Evolutionary conservation across 2,329 filamentous ascomycete genomes (phyloP).

Genomic region (Tolypocladium sp.): DNA sequence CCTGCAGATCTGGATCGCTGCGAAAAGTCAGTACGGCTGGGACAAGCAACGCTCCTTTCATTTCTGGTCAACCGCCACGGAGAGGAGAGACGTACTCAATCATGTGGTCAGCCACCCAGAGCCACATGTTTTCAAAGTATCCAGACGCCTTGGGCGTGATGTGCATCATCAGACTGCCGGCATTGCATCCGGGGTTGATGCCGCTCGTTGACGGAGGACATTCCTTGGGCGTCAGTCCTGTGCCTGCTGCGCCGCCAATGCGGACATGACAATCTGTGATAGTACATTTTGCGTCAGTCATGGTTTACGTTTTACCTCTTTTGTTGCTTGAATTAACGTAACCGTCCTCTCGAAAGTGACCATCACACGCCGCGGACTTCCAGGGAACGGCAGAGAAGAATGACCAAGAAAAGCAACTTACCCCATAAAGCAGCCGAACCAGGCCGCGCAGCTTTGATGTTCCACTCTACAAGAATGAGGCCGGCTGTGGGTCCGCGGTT

Average conservation of each 20-base stretch:
- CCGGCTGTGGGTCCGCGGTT: conserved; percentile 57
- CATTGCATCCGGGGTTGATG: conserved; percentile 47
- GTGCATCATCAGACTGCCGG: conserved; percentile 44
- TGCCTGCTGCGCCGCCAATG: conserved; percentile 61
- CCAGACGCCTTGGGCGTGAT: conserved; percentile 36
- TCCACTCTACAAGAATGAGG: conserved; percentile 64
- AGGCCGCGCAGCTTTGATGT: conserved; percentile 4
- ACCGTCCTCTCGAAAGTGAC: too few relatives aligned
- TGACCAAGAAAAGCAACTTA: too few relatives aligned
- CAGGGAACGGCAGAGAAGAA: too few relatives aligned
- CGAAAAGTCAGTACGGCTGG: not conserved
- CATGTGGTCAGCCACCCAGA: conserved; percentile 62
- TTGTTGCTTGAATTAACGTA: too few relatives aligned
- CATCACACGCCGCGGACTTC: too few relatives aligned
- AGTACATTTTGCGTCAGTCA: too few relatives aligned
- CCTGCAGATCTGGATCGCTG: conserved; percentile 15
- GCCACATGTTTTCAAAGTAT: conserved; percentile 48
- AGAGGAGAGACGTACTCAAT: conserved; percentile 6
- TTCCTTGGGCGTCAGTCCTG: conserved; percentile 50
- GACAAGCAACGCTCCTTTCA: not conserved
- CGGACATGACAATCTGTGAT: conserved; percentile 57
- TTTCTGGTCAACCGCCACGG: too few relatives aligned
- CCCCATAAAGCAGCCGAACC: conserved; percentile 35
- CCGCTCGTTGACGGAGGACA: conserved; percentile 38
- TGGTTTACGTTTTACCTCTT: too few relatives aligned